A percentile compares a stretch with the other conserved stretches of the same genome.
phyloP scores from a whole-genome alignment of 352 stramenopile species.

The Phytophthora tentaculata region DNA sequence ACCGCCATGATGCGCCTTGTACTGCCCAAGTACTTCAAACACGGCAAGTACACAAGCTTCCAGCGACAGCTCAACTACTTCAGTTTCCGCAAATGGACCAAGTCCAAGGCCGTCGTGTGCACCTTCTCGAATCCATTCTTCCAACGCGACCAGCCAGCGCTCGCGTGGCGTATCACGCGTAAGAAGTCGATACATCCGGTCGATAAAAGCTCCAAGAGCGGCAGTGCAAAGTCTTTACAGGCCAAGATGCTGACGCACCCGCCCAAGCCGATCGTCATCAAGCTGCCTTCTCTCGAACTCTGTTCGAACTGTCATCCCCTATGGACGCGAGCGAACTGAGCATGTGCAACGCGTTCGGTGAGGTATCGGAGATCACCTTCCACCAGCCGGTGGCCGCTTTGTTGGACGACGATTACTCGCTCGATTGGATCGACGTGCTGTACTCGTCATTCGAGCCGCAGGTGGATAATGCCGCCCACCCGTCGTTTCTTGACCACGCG shows the following conservation, averaged over 20 bases:
- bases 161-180: constrained; percentile 70
- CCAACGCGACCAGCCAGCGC: constrained; percentile 59
- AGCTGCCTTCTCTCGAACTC: constrained; percentile 30
- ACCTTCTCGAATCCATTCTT: constrained; percentile 82
- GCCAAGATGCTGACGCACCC: constrained; percentile 14
- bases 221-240: not conserved
- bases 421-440: constrained; percentile 62
- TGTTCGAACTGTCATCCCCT: constrained; percentile 43
- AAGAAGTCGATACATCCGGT: constrained; percentile 28
- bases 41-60: constrained; percentile 94
- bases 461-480: constrained; percentile 20
- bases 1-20: constrained; percentile 83
- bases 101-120: constrained; percentile 76
- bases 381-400: constrained; percentile 9
- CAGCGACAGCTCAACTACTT: constrained; percentile 96
- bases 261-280: constrained; percentile 43
- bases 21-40: constrained; percentile 95
- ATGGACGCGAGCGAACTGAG: constrained; percentile 43
- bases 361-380: constrained; percentile 36
- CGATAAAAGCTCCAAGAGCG: not conserved
- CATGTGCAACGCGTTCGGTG: constrained; percentile 31
- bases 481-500: constrained; percentile 38
- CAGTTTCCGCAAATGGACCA: constrained; percentile 92
- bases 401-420: constrained; percentile 28
- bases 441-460: constrained; percentile 53